Base-by-base conservation (phyloP, 139 green algal species). In the Micromonas commoda region DNA sequence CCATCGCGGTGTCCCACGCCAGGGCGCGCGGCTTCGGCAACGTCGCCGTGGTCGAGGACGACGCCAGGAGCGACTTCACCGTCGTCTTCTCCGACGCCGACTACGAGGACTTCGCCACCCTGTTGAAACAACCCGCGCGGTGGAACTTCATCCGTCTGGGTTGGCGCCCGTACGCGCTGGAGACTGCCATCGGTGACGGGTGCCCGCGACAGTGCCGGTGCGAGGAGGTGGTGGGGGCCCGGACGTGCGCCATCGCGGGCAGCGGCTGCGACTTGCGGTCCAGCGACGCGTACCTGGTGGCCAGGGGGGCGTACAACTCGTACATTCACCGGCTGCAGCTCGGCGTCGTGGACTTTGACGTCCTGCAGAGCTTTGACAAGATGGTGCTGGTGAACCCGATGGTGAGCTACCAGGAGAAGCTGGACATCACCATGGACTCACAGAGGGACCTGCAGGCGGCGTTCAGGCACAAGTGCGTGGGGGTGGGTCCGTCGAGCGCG, bases 41-140 rank as follows among this genome's bases (percentile, higher is more conserved):
- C 9, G 19, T 68, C 61, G 61, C 61, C 61, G 32, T 68, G n/a
- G 61, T 68, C 31, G 61, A 68, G 19, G 61, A 68, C 5, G 61
- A 68, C 61, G 19, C 32, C 19, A 68, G n/a, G 61, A 24, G 61
- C 61, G 61, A 68, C 19, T 5, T 16, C 61, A 26, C 61, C 61
- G 61, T 31, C 32, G 4, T 24, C 19, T 13, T 24, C 4, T 21
- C 32, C 5, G 31, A 24, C 13, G 13, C 31, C 9, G 32, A 68
- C 19, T 35, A 35, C n/a, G 61, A 5, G 19, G n/a, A 68, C 13
- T 35, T 68, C 4, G 32, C 5, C 31, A 21, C 31, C 61, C n/a
- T 21, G 9, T 35, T 68, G 61, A 68, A 68, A 32, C 13, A 21
- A 13, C 5, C 19, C 4, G n/a, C 61, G n/a, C 5, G 32, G 5